Conservation (phyloP, 306 rosid genomes). For the Trichosanthes truncata region DNA sequence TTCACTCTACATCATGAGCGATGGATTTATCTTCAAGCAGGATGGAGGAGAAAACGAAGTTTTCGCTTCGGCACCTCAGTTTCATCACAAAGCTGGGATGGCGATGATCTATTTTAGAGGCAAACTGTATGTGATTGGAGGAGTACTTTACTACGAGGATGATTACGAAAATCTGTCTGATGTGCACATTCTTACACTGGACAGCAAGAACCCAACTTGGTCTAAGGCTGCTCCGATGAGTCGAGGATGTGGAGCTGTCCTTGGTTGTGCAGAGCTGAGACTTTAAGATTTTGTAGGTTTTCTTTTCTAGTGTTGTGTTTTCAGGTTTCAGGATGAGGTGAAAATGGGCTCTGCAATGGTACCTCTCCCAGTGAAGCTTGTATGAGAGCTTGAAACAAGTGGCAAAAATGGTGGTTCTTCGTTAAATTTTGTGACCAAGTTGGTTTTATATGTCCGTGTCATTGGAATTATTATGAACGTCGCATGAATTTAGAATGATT, state of each 20-base stretch:
- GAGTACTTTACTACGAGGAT: slow-evolving; percentile 59
- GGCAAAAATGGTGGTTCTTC: no score
- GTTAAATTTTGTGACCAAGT: no score
- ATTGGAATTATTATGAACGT: no score
- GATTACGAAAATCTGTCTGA: slow-evolving; percentile 56
- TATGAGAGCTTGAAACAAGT: no score
- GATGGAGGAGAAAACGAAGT: slow-evolving; percentile 35
- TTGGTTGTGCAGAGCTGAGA: slow-evolving; percentile 69
- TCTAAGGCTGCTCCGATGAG: slow-evolving; percentile 70
- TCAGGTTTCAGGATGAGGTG: neutral
- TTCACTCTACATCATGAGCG: slow-evolving; percentile 68
- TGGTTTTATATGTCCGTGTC: neutral
- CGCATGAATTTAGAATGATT: neutral
- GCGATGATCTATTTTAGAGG: slow-evolving; percentile 65
- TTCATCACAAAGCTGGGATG: slow-evolving; percentile 64
- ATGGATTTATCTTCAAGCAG: slow-evolving; percentile 52
- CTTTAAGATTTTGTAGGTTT: slow-evolving; percentile 28
- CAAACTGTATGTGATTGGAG: slow-evolving; percentile 69
- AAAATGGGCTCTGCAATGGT: neutral
- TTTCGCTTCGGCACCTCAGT: slow-evolving; percentile 50
- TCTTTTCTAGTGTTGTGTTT: no score
- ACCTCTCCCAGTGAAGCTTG: neutral
- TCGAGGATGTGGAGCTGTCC: slow-evolving; percentile 63
- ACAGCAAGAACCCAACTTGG: slow-evolving; percentile 67
- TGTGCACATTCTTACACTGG: slow-evolving; percentile 54